phyloP scores from a whole-genome alignment of 306 rosid genomes.

The Albizia julibrissin region DNA sequence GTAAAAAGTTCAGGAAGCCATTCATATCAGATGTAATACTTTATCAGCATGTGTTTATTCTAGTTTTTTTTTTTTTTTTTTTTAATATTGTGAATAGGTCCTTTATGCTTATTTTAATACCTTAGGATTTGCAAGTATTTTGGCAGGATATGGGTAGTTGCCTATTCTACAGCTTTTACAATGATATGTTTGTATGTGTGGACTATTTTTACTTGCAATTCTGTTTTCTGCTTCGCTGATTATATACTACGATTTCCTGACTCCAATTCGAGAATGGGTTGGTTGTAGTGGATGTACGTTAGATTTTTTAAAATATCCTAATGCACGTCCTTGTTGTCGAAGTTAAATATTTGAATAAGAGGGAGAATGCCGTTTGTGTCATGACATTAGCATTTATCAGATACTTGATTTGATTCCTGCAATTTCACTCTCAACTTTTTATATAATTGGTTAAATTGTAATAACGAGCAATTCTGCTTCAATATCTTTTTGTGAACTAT shows the following conservation, averaged over 20 bases:
- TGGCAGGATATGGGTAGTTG: constrained; percentile 2
- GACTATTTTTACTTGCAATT: background rate
- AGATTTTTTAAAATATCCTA: background rate
- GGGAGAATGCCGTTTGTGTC: background rate
- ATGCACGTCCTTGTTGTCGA: background rate
- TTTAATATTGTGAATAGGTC: background rate
- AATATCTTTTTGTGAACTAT: background rate
- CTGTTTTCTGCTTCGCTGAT: background rate
- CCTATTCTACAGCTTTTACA: constrained; percentile 10
- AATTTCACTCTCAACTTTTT: background rate
- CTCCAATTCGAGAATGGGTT: background rate
- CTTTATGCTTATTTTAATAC: constrained; percentile 1
- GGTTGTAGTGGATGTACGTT: background rate
- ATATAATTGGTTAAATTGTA: background rate
- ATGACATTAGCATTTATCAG: background rate
- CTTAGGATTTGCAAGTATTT: constrained; percentile 4
- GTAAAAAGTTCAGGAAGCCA: background rate
- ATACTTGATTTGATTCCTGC: background rate
- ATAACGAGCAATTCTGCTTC: background rate
- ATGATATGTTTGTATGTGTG: background rate
- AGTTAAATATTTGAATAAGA: constrained; percentile 4
- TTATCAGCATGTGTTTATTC: background rate
- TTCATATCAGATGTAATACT: background rate
- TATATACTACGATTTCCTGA: background rate
- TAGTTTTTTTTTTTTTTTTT: background rate